Conservation (phyloP, 1,139 yeast species). For the Candida albicans region DNA sequence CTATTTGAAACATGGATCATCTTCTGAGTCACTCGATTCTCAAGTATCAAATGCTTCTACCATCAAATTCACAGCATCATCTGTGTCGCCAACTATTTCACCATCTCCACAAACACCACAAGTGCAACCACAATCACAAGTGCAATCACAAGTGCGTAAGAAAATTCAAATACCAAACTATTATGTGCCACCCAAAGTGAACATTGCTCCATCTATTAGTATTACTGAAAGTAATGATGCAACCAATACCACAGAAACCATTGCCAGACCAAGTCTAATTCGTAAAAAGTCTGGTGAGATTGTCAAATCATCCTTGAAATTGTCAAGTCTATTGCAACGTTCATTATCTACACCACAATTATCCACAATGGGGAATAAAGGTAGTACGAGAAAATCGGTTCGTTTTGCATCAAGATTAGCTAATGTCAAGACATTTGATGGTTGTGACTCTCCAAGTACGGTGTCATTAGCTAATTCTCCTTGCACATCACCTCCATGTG, state of each 20-base stretch:
- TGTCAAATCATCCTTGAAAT: slow-evolving; percentile 40
- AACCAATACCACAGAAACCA: slow-evolving; percentile 1
- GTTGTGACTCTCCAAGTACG: slow-evolving; percentile 40
- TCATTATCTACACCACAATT: slow-evolving; percentile 30
- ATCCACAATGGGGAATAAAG: slow-evolving; percentile 10
- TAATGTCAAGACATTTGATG: slow-evolving; percentile 43
- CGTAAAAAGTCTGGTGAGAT: slow-evolving; percentile 42
- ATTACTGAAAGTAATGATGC: slow-evolving; percentile 4
- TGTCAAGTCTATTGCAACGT: slow-evolving; percentile 24
- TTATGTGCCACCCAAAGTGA: slow-evolving; percentile 14
- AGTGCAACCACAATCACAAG: neutral
- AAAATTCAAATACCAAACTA: slow-evolving; percentile 15
- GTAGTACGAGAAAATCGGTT: slow-evolving; percentile 28
- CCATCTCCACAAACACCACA: slow-evolving; percentile 4
- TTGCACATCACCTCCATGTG: slow-evolving; percentile 29
- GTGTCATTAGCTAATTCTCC: slow-evolving; percentile 41
- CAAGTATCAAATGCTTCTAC: slow-evolving; percentile 12
- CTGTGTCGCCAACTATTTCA: slow-evolving; percentile 9
- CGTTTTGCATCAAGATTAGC: slow-evolving; percentile 39
- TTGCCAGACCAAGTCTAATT: slow-evolving; percentile 18
- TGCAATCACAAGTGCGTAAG: slow-evolving; percentile 1
- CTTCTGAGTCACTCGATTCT: slow-evolving; percentile 14
- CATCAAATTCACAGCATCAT: slow-evolving; percentile 7
- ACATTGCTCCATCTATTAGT: neutral
- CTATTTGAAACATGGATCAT: slow-evolving; percentile 8